Evolutionary conservation across 2,329 filamentous ascomycete species (phyloP), one percentile per base, ranked within the genome.

Genomic region (Leptosphaerulina australis): DNA sequence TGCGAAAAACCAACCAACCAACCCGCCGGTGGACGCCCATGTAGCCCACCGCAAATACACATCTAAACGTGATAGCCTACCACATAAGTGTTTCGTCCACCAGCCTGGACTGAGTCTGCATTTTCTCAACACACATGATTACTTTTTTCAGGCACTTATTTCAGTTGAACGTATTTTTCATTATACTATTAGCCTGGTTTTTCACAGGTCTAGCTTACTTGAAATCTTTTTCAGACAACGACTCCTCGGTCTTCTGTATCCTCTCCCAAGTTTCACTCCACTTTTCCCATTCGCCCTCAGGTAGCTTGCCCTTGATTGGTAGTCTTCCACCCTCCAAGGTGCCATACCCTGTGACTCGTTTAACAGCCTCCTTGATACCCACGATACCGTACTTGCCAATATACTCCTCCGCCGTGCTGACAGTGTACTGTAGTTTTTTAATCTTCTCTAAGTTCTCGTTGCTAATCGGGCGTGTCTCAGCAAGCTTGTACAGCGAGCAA

Each of bases 361-460:
- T 80, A 5, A 84, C 76, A 0, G 80, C 83, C 71, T 88, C 85
- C 68, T 86, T 87, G 65, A 88, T 85, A 2, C 85, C 85, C 0
- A 87, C 78, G 0, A 82, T 82, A 0, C 85, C 84, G 66, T 78
- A 83, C 54, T 73, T 78, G 0, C 80, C 84, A 44, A 88, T 79
- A 35, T 84, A 72, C 70, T 86, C 84, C 68, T 87, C 84, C 22
- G 83, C 80, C 3, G 77, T 75, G 59, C 82, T 86, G 37, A 87
- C 79, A 51, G 77, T 80, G 67, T 80, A 87, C 69, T 88, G 85
- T 59, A 87, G 63, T 26, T 76, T 65, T 33, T 81, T 76, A 36
- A 82, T 78, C 69, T 82, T 79, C 31, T 74, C 68, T 5, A 81
- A 63, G 4, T 69, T 68, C 43, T 74, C 56, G 9, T 69, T 60